phyloP scores from a whole-genome alignment of 129 eudicot genomes.

The Smallanthus sonchifolius region DNA sequence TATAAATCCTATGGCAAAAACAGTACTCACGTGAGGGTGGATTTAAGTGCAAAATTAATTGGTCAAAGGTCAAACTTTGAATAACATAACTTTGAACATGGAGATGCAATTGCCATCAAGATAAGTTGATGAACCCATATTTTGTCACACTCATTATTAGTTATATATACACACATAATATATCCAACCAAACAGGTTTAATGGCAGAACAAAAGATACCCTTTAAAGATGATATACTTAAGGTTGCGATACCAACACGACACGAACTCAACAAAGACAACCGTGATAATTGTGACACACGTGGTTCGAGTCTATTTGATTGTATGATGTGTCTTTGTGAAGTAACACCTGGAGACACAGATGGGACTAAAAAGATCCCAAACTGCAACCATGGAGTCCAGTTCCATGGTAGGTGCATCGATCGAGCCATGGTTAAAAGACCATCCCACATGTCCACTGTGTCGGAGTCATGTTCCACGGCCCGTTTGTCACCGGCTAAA shows the following conservation, averaged over 20 bases:
- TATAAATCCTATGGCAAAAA: background rate
- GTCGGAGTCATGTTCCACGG: background rate
- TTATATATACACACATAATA: too few relatives aligned
- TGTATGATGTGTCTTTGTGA: conserved; percentile 15
- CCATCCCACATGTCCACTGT: conserved; percentile 15
- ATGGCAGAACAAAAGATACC: background rate
- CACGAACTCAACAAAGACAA: background rate
- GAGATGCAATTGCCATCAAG: background rate
- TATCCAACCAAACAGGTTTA: background rate
- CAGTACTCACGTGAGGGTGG: background rate
- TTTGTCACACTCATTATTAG: conserved; percentile 6
- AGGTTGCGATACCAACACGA: too few relatives aligned
- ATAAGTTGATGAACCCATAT: background rate
- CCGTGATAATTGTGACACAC: background rate
- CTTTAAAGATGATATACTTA: background rate
- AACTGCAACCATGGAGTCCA: background rate
- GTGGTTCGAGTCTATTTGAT: background rate
- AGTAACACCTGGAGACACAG: background rate
- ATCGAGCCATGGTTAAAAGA: conserved; percentile 5
- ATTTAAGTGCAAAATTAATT: background rate
- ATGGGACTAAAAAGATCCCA: background rate
- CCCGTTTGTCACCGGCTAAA: background rate
- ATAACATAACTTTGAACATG: background rate
- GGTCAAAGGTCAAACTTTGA: conserved; percentile 17
- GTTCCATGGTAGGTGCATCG: conserved; percentile 15